Percentiles rank a stretch among this genome's conserved stretches.
Conservation (phyloP, 768 basidiomycete genomes). For the Agaricus blazei region DNA sequence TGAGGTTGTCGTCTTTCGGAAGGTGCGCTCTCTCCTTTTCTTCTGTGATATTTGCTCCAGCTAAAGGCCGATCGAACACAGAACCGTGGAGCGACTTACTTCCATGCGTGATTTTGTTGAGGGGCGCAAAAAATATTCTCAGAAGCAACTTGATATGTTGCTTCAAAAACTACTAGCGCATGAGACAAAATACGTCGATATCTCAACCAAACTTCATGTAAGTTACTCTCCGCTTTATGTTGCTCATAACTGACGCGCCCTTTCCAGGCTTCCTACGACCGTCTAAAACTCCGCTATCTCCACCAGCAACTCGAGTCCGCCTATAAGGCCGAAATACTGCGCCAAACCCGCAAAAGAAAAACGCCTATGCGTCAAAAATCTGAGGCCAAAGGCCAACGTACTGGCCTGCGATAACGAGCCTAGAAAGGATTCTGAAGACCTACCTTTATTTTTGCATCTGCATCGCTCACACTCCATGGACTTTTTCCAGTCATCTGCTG, state of each 20-base stretch:
- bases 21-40: constrained; percentile 20
- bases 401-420: constrained; percentile 26
- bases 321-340: constrained; percentile 21
- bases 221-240: constrained; percentile 6
- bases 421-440: background rate
- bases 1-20: constrained; percentile 27
- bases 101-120: constrained; percentile 22
- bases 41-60: background rate
- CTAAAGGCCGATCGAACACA: constrained; percentile 11
- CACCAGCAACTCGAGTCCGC: constrained; percentile 20
- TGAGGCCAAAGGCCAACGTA: constrained; percentile 29
- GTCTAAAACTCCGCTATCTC: constrained; percentile 27
- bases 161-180: constrained; percentile 32
- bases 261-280: constrained; percentile 26
- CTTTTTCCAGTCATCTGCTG: background rate
- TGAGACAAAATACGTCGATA: constrained; percentile 32
- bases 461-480: background rate
- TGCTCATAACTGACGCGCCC: background rate
- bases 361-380: constrained; percentile 27
- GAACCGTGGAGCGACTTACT: constrained; percentile 25
- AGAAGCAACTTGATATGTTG: constrained; percentile 21
- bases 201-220: constrained; percentile 31
- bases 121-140: constrained; percentile 18
- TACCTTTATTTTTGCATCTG: background rate
- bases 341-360: constrained; percentile 18